These are phyloP conservation scores for Kwoniella sp. DNA, from an alignment of 768 basidiomycete species.

Conservation along the genomic window DNA sequence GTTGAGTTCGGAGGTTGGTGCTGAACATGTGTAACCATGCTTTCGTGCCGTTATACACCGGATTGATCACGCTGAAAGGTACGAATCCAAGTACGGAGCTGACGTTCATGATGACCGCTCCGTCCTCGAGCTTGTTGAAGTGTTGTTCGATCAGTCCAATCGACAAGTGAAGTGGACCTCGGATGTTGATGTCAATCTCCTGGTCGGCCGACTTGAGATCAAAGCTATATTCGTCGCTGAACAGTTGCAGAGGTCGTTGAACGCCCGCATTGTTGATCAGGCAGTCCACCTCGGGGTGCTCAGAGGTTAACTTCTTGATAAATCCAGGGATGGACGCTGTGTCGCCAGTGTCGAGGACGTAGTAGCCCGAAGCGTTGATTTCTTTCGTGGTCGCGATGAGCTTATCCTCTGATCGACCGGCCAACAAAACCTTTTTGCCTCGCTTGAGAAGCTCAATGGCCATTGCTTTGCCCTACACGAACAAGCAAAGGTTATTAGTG, in stretches of 20 bases:
- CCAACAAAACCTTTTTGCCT: conserved; percentile 37
- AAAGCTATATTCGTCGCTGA: conserved; percentile 30
- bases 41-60: conserved; percentile 39
- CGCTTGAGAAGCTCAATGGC: conserved; percentile 31
- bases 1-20: conserved; percentile 34
- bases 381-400: conserved; percentile 27
- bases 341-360: conserved; percentile 38
- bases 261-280: conserved; percentile 48
- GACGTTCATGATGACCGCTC: conserved; percentile 44
- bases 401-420: conserved; percentile 32
- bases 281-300: conserved; percentile 42
- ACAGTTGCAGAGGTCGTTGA: conserved; percentile 28
- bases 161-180: conserved; percentile 36
- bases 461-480: conserved; percentile 38
- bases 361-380: conserved; percentile 38
- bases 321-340: conserved; percentile 19
- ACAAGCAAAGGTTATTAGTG: too few relatives aligned
- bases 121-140: conserved; percentile 26
- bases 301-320: conserved; percentile 26
- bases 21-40: conserved; percentile 33
- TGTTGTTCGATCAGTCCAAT: conserved; percentile 27
- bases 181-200: conserved; percentile 41
- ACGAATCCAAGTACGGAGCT: conserved; percentile 36
- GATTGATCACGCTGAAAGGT: conserved; percentile 39
- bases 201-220: conserved; percentile 34